phyloP scores from a whole-genome alignment of 108 stramenopile species.

The Nitzschia sp. region DNA sequence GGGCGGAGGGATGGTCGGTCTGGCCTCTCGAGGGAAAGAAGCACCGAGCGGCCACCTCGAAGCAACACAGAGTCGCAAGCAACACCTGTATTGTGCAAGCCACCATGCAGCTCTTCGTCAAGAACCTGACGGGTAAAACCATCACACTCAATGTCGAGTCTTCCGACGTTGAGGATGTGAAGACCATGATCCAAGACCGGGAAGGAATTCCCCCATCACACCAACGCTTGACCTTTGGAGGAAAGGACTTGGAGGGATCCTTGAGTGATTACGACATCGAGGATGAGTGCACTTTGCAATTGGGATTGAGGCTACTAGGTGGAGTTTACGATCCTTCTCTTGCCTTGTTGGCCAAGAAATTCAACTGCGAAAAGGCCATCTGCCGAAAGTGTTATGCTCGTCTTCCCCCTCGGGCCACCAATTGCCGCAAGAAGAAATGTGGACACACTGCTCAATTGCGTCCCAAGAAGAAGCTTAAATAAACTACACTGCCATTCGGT shows the following conservation, averaged over 20 bases:
- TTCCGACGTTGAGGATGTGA: slow-evolving; percentile 97
- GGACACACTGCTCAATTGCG: slow-evolving; percentile 99
- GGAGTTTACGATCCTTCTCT: slow-evolving; percentile 98
- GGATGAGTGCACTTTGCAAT: slow-evolving; percentile 93
- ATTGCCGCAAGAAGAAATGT: slow-evolving; percentile 99
- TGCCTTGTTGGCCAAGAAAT: slow-evolving; percentile 97
- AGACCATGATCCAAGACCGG: slow-evolving; percentile 99
- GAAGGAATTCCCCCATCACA: slow-evolving; percentile 99
- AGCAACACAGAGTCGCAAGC: background rate
- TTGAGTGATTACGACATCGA: slow-evolving; percentile 99
- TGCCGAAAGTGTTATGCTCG: slow-evolving; percentile 99
- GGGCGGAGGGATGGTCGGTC: no score
- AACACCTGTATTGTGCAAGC: background rate
- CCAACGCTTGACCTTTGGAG: slow-evolving; percentile 97
- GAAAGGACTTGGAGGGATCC: slow-evolving; percentile 99
- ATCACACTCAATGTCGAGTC: slow-evolving; percentile 99
- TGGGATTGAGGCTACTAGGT: slow-evolving; percentile 92
- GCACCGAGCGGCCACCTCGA: no score
- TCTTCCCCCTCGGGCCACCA: slow-evolving; percentile 98
- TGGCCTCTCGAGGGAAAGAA: no score
- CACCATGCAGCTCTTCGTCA: slow-evolving; percentile 97
- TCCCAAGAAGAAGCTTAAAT: slow-evolving; percentile 99
- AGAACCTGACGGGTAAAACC: slow-evolving; percentile 99
- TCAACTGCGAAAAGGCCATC: slow-evolving; percentile 98
- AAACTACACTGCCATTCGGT: slow-evolving; percentile 39